These are phyloP conservation scores for Eucalyptus lansdowneana DNA, from an alignment of 345 rosid species.

Conservation along the genomic window DNA sequence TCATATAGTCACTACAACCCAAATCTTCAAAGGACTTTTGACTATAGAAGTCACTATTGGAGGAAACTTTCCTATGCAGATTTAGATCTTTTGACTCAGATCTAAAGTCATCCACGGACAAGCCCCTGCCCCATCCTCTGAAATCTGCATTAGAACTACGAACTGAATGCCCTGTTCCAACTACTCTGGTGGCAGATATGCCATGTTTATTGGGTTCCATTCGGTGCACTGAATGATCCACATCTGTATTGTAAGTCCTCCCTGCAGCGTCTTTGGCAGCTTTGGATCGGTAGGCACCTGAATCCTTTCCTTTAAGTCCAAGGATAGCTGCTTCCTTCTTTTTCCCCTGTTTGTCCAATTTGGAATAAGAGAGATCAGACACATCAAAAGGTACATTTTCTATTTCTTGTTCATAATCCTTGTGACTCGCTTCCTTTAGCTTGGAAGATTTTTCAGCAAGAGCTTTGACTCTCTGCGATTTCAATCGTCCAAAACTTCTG, in stretches of 20 bases:
- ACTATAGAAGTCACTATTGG: conserved; percentile 54
- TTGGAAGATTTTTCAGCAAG: conserved; percentile 29
- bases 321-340: conserved; percentile 2
- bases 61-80: conserved; percentile 5
- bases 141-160: conserved; percentile 25
- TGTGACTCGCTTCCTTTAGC: conserved; percentile 10
- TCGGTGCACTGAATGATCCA: not conserved
- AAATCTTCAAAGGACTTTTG: conserved; percentile 53
- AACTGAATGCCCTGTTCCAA: conserved; percentile 8
- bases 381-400: not conserved
- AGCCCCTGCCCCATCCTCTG: conserved; percentile 43
- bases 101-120: not conserved
- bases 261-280: not conserved
- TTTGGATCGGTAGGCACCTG: not conserved
- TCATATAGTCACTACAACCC: conserved; percentile 61
- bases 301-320: not conserved
- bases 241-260: not conserved
- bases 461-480: conserved; percentile 47
- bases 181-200: conserved; percentile 2
- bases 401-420: not conserved
- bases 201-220: not conserved
- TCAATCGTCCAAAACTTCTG: conserved; percentile 41
- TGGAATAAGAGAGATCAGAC: not conserved
- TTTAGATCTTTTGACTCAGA: conserved; percentile 8
- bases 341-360: conserved; percentile 7